Percentiles rank a stretch among this genome's conserved stretches.
phyloP scores from a whole-genome alignment of 2,329 filamentous ascomycete genomes.

The Mycosphaerella arachidis region DNA sequence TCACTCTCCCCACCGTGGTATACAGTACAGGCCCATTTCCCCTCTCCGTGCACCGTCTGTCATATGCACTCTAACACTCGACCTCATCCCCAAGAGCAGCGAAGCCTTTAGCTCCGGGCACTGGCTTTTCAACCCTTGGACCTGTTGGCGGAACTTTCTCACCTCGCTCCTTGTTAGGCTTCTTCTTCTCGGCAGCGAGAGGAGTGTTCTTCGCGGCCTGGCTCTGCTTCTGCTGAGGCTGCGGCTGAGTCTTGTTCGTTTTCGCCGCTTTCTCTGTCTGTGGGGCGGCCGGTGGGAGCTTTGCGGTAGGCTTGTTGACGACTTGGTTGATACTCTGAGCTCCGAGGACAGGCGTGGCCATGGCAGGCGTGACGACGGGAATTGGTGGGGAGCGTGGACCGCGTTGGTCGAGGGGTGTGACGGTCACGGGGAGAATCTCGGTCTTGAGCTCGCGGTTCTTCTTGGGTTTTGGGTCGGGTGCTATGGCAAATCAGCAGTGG shows the following conservation, averaged over 20 bases:
- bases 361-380: background rate
- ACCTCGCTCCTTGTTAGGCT: background rate
- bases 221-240: background rate
- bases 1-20: too few species aligned
- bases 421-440: conserved; percentile 48
- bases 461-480: conserved; percentile 61
- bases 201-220: background rate
- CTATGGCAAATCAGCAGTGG: conserved; percentile 32
- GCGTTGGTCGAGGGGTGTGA: conserved; percentile 15
- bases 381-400: conserved; percentile 2
- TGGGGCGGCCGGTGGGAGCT: conserved; percentile 7
- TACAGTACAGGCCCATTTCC: too few species aligned
- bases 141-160: background rate
- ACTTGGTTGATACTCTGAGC: conserved; percentile 11
- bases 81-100: conserved; percentile 2
- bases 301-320: conserved; percentile 9
- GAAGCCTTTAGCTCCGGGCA: background rate
- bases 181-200: background rate
- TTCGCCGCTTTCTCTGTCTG: background rate
- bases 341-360: conserved; percentile 20
- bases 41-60: background rate
- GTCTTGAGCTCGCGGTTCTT: conserved; percentile 61
- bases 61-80: background rate
- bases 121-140: background rate
- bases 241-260: background rate